Evolutionary conservation across 371 early-diverging fungal species (phyloP), one percentile per base, ranked within the genome.

Genomic region (Syncephalastrum racemosum): DNA sequence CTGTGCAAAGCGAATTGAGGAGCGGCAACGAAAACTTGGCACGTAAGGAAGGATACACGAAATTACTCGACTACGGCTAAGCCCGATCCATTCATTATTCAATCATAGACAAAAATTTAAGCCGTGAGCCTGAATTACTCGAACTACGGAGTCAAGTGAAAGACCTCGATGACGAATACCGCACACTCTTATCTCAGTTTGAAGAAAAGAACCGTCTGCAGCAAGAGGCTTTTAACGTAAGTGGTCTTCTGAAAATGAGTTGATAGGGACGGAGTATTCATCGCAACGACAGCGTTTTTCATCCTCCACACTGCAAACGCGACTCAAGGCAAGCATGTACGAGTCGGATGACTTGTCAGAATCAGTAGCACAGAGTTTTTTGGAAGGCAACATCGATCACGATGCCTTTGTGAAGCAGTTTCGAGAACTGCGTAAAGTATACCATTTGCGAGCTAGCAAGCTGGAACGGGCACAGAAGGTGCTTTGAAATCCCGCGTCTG

Each of bases 321-420:
- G 79, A 54, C 59, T 84, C 6, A 79, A 81, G 36, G 75, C 81
- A 18, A 73, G 80, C 46, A 75, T 76, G n/a, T 68, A 79, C 47
- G 85, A 84, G 55, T 82, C 79, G 4, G 85, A 84, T 39, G 85
- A 84, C 16, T 50, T 84, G 60, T 84, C 85, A 18, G 85, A 84
- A 54, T 80, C 81, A 3, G 71, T 84, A 1, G 79, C 80, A 12
- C 83, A 82, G 46, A 79, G 80, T 20, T 84, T 81, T 56, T 58
- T 82, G 70, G 85, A 84, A 42, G 83, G 83, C 41, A 81, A 76
- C 43, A 45, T 84, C 50, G 81, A 80, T 55, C 77, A 80, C 42
- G 85, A 82, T 13, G 70, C 68, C 1, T 84, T 84, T 64, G 82
- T 82, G 10, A 79, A 79, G 49, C 83, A 84, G 49, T 84, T 75